Evolutionary conservation across 257 asterid genomes (phyloP), one percentile per base, ranked within the genome.

Genomic region (Cynanchum wilfordii): DNA sequence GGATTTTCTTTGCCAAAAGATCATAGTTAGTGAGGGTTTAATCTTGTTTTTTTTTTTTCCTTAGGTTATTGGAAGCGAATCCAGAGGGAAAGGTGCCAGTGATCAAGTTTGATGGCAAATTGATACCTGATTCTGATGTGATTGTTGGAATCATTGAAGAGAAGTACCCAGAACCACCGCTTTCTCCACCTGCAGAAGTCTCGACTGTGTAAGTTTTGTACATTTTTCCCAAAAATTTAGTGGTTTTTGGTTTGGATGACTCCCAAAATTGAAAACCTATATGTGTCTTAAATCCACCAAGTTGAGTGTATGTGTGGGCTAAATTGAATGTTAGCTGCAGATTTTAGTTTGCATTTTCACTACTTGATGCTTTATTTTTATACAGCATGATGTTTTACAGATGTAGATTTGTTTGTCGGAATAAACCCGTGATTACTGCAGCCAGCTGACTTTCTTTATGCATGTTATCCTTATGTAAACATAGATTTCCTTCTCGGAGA

Each of bases 11-110:
- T 42, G 5, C 2, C n/a, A 2, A 62, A 62, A 30, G 67, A 30
- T 6, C 12, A 33, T 7, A 25, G 3, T 13, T 27, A 1, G 2
- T 7, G 19, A 40, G 66, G 70, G 6, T 64, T 1, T 16, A n/a
- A 33, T 50, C 64, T 68, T 17, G 8, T 29, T 3, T 20, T 29
- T 27, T 71, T 69, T 9, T 66, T 3, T 24, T 10, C 10, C 36
- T 57, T 55, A 92, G 98, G 98, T 88, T 92, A 54, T 25, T 88
- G 89, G 81, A 87, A 24, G 87, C 78, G 78, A 84, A 79, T 38
- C 94, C 98, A 42, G 93, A 86, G 76, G 98, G 98, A 72, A 86
- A 89, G 79, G 96, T 90, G 65, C 96, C 98, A 0, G 81, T 87
- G 69, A 82, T 89, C 58, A 90, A 92, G 70, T 76, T 87, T 64